Evolutionary conservation across 176 grass and related monocot species (phyloP).

Genomic region (Bothriochloa decipiens): DNA sequence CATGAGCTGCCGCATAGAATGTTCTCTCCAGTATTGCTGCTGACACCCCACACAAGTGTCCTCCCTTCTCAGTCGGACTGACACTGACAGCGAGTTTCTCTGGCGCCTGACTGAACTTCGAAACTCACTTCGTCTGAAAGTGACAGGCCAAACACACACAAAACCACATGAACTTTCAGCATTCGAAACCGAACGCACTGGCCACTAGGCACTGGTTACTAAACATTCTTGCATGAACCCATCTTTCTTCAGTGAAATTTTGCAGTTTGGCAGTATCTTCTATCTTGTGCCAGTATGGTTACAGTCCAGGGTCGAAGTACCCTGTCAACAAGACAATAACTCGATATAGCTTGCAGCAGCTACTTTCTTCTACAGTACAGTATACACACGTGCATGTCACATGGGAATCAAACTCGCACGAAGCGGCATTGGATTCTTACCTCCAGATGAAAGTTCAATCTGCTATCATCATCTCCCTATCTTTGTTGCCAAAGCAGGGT

Average conservation of each 20-base stretch:
- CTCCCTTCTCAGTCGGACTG: background rate
- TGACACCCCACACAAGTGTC: background rate
- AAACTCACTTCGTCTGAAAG: background rate
- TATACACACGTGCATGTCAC: conserved; percentile 33
- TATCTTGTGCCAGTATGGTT: background rate
- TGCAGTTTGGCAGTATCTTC: background rate
- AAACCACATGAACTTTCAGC: background rate
- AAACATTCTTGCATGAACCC: background rate
- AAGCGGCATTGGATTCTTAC: conserved; percentile 46
- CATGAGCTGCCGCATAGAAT: conserved; percentile 29
- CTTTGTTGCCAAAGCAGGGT: conserved; percentile 49
- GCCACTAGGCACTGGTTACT: background rate
- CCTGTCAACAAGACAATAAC: background rate
- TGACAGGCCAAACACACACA: background rate
- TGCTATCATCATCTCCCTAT: background rate
- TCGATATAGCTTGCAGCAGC: background rate
- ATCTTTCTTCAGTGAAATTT: background rate
- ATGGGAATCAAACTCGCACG: conserved; percentile 47
- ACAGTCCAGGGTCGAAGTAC: background rate
- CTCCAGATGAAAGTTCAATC: conserved; percentile 42
- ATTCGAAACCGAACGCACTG: background rate
- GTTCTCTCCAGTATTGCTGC: conserved; percentile 15
- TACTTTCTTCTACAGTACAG: background rate
- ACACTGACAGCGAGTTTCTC: background rate
- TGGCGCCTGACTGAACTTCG: conserved; percentile 13